phyloP scores from a whole-genome alignment of 805 yeast genomes.

The Candida succiphila region DNA sequence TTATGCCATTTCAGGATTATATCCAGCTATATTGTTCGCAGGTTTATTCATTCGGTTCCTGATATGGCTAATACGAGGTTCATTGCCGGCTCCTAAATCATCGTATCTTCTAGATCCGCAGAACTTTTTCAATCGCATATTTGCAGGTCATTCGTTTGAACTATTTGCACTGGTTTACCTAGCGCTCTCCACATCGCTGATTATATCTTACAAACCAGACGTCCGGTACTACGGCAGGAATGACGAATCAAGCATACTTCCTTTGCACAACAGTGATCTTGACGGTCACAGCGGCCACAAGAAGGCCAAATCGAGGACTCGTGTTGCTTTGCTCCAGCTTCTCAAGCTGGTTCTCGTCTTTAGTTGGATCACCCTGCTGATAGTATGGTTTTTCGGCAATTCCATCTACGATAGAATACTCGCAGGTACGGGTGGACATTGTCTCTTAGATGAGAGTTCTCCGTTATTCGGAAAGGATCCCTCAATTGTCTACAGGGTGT shows the following conservation, averaged over 20 bases:
- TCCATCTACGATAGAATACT: slow-evolving; percentile 23
- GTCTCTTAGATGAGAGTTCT: slow-evolving; percentile 13
- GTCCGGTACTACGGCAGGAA: too few relatives aligned
- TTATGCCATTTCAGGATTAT: too few relatives aligned
- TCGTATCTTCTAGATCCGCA: slow-evolving; percentile 10
- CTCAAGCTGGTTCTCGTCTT: slow-evolving; percentile 11
- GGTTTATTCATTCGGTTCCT: slow-evolving; percentile 6
- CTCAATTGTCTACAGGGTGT: not conserved
- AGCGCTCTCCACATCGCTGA: not conserved
- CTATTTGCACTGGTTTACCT: slow-evolving; percentile 6
- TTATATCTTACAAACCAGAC: too few relatives aligned
- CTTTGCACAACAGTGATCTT: too few relatives aligned
- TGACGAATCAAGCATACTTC: too few relatives aligned
- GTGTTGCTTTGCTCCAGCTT: too few relatives aligned
- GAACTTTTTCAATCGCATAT: slow-evolving; percentile 15
- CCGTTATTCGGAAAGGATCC: slow-evolving; percentile 14
- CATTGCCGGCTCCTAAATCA: slow-evolving; percentile 4
- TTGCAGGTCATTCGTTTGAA: slow-evolving; percentile 23
- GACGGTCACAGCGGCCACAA: too few relatives aligned
- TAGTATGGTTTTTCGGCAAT: slow-evolving; percentile 25
- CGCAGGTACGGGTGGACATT: slow-evolving; percentile 28
- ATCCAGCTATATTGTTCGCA: slow-evolving; percentile 6
- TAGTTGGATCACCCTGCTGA: slow-evolving; percentile 11
- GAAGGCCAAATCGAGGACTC: too few relatives aligned
- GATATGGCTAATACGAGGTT: not conserved